Base-by-base conservation (phyloP, 805 yeast genomes). In the Kuraishia capsulata region DNA sequence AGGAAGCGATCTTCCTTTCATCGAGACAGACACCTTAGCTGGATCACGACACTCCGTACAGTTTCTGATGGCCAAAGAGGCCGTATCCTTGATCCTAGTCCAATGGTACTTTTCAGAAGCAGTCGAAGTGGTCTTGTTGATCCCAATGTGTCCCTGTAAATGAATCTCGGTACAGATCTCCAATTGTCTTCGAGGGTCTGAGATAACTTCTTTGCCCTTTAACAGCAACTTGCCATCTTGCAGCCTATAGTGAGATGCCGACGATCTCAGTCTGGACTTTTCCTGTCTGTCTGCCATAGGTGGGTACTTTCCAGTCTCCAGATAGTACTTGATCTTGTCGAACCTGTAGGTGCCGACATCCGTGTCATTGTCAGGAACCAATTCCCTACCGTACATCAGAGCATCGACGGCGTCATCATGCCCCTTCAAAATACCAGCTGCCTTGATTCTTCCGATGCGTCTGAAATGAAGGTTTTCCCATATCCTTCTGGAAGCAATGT, bases 11-110 rank as follows among this genome's bases (percentile, higher is more conserved):
- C 18, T 13, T 20, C 53, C 60, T 33, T 53, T 48, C 39, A 17
- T 28, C 20, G 14, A 53, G 43, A 23, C 30, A n/a, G 14, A 41
- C 39, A 26, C 34, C 36, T 20, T 59, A 8, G 41, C 34, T 4
- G 37, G 67, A 43, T 76, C 80, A 29, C 81, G 65, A 56, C 97
- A 90, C 37, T 76, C 81, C 2, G 69, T 65, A 56, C 97, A 92
- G 42, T 77, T 73, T 39, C 80, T 68, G 38, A 89, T 78, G 1
- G 86, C 90, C 23, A 77, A 75, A 1, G 83, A 78, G 1, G 85
- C 96, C 0, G 96, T 86, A 40, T 77, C 87, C 58, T 92, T 89
- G 45, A 90, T 83, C 37, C 95, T 73, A 1, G 87, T 75, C 97
- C 97, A 90, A 56, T 87, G 95, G 49, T 83, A 90, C 47, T 74